phyloP scores from a whole-genome alignment of 2,329 filamentous ascomycete species.

The Podosphaera aphanis region DNA sequence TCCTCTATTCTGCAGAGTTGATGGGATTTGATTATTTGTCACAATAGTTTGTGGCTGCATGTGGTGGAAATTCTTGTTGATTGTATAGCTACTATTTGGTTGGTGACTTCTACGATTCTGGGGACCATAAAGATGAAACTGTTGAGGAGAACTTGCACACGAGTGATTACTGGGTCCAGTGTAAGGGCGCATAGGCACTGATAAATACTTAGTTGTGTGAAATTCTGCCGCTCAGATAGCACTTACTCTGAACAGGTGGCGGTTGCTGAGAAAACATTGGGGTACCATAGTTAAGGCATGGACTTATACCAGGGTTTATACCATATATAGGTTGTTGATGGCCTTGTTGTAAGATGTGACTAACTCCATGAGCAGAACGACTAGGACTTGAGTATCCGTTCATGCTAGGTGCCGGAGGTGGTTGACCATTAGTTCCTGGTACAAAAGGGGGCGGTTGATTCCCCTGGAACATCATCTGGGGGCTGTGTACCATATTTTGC shows the following conservation, averaged over 20 bases:
- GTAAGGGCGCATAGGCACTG: conserved; percentile 38
- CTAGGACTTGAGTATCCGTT: conserved; percentile 79
- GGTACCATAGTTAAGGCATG: conserved; percentile 30
- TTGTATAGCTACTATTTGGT: conserved; percentile 27
- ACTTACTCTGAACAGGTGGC: conserved; percentile 50
- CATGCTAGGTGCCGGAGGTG: conserved; percentile 36
- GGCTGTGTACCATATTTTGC: conserved; percentile 45
- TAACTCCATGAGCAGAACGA: conserved; percentile 70
- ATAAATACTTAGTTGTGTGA: not conserved
- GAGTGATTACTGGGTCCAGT: conserved; percentile 29
- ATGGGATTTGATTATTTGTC: conserved; percentile 16
- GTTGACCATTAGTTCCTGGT: conserved; percentile 29
- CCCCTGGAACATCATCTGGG: conserved; percentile 69
- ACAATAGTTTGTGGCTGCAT: conserved; percentile 19
- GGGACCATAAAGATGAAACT: conserved; percentile 32
- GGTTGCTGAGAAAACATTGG: conserved; percentile 48
- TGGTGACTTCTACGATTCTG: conserved; percentile 28
- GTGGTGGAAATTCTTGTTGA: conserved; percentile 25
- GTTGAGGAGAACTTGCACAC: conserved; percentile 39
- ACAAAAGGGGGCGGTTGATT: conserved; percentile 35
- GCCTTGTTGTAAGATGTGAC: conserved; percentile 81
- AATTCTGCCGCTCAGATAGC: conserved; percentile 1
- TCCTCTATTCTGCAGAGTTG: conserved; percentile 18
- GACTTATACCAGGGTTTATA: conserved; percentile 53
- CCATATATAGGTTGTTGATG: conserved; percentile 42